Evolutionary conservation across 2,329 filamentous ascomycete genomes (phyloP), one percentile per base, ranked within the genome.

Genomic region (Talaromyces rugulosus): DNA sequence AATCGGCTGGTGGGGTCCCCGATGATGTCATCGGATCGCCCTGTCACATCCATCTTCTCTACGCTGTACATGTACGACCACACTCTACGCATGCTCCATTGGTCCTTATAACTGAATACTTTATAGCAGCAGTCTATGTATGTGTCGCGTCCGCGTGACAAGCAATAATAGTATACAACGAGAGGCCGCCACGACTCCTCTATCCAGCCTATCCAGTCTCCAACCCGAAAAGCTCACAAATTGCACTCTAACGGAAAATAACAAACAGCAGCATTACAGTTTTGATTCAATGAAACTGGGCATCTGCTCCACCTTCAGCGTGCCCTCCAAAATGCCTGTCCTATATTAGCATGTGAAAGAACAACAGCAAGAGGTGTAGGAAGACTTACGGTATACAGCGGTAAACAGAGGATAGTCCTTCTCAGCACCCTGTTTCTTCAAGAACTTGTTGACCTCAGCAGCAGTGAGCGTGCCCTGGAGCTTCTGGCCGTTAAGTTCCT

Each of bases 401-500:
- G 92, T 97, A 74, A 99, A 96, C 5, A 99, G 81, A 23, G 95
- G 95, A 75, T 96, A 99, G 58, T 96, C 89, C 34, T 86, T 81
- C 78, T 96, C 92, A 66, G 89, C 79, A 0, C 89, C 90, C 67
- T 90, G 84, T 56, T 86, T 86, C 80, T 89, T 91, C 71, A 99
- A 78, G 77, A 98, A 98, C 56, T 83, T 87, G 79, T 96, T 91
- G 50, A 99, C 93, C 76, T 99, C 95, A 66, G 88, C 86, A 8
- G 95, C 93, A 3, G 95, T 99, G 68, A 89, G 89, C 0, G 92
- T 98, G 42, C 95, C 95, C 80, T 99, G 95, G 63, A 99, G 82
- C 81, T 96, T 96, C 82, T 99, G 95, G 14, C 95, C 95, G 74
- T 99, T 98, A 65, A 99, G 83, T 74, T 97, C 93, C 63, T 87